Base-by-base conservation (phyloP, 139 green algal species). In the Micractinium conductrix region DNA sequence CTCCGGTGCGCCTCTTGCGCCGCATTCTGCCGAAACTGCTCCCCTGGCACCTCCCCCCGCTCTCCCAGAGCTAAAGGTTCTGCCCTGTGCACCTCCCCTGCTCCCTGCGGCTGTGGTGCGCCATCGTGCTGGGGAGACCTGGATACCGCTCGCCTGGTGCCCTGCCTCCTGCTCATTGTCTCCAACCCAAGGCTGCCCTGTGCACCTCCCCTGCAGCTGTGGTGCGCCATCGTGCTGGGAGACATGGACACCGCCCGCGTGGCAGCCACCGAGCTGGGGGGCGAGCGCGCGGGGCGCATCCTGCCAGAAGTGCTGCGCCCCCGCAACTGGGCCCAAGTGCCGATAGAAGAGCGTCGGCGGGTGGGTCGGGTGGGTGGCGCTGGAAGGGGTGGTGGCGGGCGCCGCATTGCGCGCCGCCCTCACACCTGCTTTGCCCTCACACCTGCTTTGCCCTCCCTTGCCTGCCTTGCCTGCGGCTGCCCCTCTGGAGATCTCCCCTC, bases 301-400 rank as follows among this genome's bases (percentile, higher is more conserved):
- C 86, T 97, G 63, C 94, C 94, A 2, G 84, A 92, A 40, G 84
- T 97, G 44, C 81, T 97, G 37, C 90, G 89, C 3, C 93, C 93
- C 21, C 76, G 86, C 2, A 90, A 89, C 4, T 86, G 90, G 50
- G 87, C 44, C 22, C 86, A 60, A 68, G 78, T 88, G 33, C 42
- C 68, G 21, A 48, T 33, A 30, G 69, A 90, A 44, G 83, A 88
- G 72, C 68, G 65, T 21, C 26, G 33, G 42, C 38, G 48, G 44
- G 62, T 85, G 69, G 65, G 62, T 24, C 2, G 4, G 67, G 30
- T 35, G 8, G 28, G 55, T 2, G 26, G 33, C 4, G 28, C 24
- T 43, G 62, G 38, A 10, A 26, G 24, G 9, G 5, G 35, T 12
- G 22, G 62, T 14, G 9, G 62, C 30, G 4, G 62, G 26, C 62